Percentiles rank a stretch among this genome's conserved stretches.
Conservation (phyloP, 257 asterid genomes). For the Solanum microdontum region DNA sequence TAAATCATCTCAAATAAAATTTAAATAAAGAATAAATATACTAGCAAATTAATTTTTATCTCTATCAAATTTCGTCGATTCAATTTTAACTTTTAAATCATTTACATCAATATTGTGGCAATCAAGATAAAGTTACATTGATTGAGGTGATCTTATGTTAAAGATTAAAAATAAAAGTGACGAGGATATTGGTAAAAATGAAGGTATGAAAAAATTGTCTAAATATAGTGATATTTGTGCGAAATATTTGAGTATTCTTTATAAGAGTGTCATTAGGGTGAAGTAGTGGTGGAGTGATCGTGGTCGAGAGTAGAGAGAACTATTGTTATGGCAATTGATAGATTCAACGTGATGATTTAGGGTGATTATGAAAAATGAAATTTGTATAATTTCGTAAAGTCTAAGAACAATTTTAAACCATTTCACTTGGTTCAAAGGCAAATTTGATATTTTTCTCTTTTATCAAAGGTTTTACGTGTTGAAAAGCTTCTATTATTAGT, state of each 20-base stretch:
- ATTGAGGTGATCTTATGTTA: not conserved
- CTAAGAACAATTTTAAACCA: not conserved
- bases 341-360: not conserved
- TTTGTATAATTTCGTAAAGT: not conserved
- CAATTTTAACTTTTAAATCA: too few relatives aligned
- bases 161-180: not conserved
- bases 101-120: not conserved
- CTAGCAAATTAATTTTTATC: too few relatives aligned
- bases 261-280: not conserved
- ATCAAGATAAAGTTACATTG: not conserved
- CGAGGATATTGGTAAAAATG: accelerated
- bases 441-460: not conserved
- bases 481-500: not conserved
- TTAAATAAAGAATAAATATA: too few relatives aligned
- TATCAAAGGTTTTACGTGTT: not conserved
- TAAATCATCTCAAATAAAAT: too few relatives aligned
- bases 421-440: not conserved
- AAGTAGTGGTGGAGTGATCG: not conserved
- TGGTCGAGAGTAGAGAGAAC: not conserved
- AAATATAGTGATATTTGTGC: not conserved
- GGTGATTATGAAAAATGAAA: not conserved
- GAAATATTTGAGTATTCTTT: not conserved
- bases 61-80: too few relatives aligned
- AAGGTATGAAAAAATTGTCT: not conserved
- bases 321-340: not conserved